Base-by-base conservation (phyloP, 1,139 yeast genomes). In the Candida labiduridarum region DNA sequence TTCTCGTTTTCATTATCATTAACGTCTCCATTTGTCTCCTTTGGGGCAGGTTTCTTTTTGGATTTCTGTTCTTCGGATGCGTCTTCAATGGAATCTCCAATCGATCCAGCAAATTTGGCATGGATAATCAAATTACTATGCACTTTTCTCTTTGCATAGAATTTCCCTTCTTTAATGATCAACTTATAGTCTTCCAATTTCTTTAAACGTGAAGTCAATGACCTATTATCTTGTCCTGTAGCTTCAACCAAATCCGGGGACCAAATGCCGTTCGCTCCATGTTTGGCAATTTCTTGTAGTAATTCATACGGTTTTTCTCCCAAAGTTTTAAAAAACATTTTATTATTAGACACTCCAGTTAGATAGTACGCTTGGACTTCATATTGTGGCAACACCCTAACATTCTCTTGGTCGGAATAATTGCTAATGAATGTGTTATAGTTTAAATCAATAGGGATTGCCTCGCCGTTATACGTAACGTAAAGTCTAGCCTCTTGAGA, bases 181-280 rank as follows among this genome's bases (percentile, higher is more conserved):
- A 83, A 65, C 18, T 80, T 76, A 50, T 69, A 63, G 14, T 74
- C 80, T 52, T 76, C 82, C 30, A 87, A 65, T 46, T 77, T 75
- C 57, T 80, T 82, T 49, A 85, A 70, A 56, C 94, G 72, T 1
- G 83, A 74, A 0, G 91, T 84, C 40, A 85, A 69, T 49, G 91
- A 85, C 53, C 92, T 73, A n/a, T 85, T 81, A 59, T 87, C 94
- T 64, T 87, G 94, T 6, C 79, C 80, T 0, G 90, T 81, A 14
- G 69, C 72, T 41, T 72, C 71, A 5, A 83, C 78, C 52, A 87
- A 67, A 29, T 81, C 82, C 31, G 82, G 71, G 0, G 91, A 79
- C 51, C 79, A 75, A 11, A 85, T 79, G 10, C 94, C 94, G 1
- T 64, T 59, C 0, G 73, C 67, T 19, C 83, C 84, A 39, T 78